These are phyloP conservation scores for Reutealis trisperma DNA, from an alignment of 345 rosid species.

Conservation along the genomic window DNA sequence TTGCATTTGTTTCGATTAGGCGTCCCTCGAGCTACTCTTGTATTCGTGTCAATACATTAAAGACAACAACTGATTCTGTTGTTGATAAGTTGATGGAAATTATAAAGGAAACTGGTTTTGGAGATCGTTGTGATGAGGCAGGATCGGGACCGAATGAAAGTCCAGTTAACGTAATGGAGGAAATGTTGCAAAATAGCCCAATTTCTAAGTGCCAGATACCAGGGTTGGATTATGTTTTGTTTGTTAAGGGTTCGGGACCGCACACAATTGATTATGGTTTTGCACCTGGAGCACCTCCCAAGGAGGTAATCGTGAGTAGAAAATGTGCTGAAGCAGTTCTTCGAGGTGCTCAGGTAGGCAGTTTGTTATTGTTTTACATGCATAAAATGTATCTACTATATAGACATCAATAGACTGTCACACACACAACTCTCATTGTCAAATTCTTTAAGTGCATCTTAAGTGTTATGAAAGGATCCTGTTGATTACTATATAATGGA, in stretches of 20 bases:
- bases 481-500: not conserved
- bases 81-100: slow-evolving; percentile 60
- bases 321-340: slow-evolving; percentile 99
- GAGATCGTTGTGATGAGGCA: slow-evolving; percentile 14
- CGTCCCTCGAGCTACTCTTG: slow-evolving; percentile 86
- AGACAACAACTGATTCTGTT: slow-evolving; percentile 64
- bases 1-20: slow-evolving; percentile 37
- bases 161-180: slow-evolving; percentile 7
- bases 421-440: not conserved
- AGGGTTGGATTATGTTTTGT: slow-evolving; percentile 76
- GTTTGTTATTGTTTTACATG: not conserved
- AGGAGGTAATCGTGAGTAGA: slow-evolving; percentile 94
- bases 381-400: not conserved
- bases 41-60: slow-evolving; percentile 78
- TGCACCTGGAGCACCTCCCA: slow-evolving; percentile 53
- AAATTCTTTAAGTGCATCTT: not conserved
- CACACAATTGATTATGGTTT: slow-evolving; percentile 62
- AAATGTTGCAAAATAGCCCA: slow-evolving; percentile 22
- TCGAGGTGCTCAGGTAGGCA: slow-evolving; percentile 91
- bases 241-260: slow-evolving; percentile 91
- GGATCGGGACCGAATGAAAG: slow-evolving; percentile 9
- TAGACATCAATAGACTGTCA: not conserved
- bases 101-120: slow-evolving; percentile 35
- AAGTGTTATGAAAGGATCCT: not conserved
- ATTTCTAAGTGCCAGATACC: slow-evolving; percentile 69